Evolutionary conservation across 2,329 filamentous ascomycete genomes (phyloP).

Genomic region (Podosphaera aphanis): DNA sequence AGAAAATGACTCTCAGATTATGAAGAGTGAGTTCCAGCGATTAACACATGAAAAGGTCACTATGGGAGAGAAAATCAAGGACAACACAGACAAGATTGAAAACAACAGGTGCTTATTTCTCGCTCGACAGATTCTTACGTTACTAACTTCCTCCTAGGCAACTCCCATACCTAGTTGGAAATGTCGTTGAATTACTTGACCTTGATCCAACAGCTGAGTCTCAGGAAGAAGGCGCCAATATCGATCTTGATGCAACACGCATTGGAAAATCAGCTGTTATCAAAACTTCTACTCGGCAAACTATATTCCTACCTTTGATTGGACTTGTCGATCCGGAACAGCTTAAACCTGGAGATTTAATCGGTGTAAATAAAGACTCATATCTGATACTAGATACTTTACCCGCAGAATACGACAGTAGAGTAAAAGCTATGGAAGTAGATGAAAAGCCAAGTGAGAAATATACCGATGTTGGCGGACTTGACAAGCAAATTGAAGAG

Average conservation of each 20-base stretch:
- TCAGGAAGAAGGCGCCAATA: slow-evolving; percentile 92
- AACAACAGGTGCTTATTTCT: slow-evolving; percentile 62
- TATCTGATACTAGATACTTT: slow-evolving; percentile 93
- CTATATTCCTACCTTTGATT: slow-evolving; percentile 93
- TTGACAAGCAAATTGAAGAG: slow-evolving; percentile 98
- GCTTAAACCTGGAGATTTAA: slow-evolving; percentile 85
- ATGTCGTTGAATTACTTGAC: slow-evolving; percentile 91
- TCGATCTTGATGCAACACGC: slow-evolving; percentile 86
- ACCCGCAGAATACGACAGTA: slow-evolving; percentile 92
- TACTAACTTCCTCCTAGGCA: slow-evolving; percentile 33
- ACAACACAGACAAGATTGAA: slow-evolving; percentile 95
- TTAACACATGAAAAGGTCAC: slow-evolving; percentile 84
- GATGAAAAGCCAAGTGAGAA: slow-evolving; percentile 99
- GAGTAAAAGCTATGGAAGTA: slow-evolving; percentile 99
- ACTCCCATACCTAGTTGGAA: slow-evolving; percentile 92
- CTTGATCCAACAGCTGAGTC: slow-evolving; percentile 91
- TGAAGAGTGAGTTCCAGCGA: slow-evolving; percentile 91
- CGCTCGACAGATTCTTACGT: not conserved
- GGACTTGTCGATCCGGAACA: slow-evolving; percentile 88
- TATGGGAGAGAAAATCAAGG: slow-evolving; percentile 98
- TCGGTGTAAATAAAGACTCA: slow-evolving; percentile 97
- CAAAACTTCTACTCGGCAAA: slow-evolving; percentile 96
- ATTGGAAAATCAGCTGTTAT: slow-evolving; percentile 98
- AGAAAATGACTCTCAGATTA: slow-evolving; percentile 94
- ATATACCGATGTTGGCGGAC: slow-evolving; percentile 88